Evolutionary conservation across 306 rosid species (phyloP).

Genomic region (Mimosa pudica): DNA sequence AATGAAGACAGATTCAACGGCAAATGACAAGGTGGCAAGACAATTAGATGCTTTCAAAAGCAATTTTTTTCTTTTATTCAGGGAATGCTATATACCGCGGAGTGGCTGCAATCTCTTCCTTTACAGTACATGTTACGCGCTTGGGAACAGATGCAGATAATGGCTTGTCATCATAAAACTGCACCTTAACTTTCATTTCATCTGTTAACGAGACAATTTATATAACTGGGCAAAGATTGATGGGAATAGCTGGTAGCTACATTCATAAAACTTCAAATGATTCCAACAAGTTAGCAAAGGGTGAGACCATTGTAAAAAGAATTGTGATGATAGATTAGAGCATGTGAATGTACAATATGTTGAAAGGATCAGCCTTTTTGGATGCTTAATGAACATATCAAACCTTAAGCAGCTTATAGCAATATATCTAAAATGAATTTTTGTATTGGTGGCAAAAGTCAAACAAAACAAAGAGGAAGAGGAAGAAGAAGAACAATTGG

Average conservation of each 20-base stretch:
- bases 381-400: conserved; percentile 19
- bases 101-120: conserved; percentile 78
- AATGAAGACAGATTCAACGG: neutral
- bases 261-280: conserved; percentile 26
- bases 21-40: conserved; percentile 4
- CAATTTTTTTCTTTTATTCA: neutral
- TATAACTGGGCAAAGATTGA: conserved; percentile 20
- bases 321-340: conserved; percentile 17
- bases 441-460: conserved; percentile 17
- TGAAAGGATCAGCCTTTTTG: conserved; percentile 7
- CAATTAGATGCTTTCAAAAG: conserved; percentile 17
- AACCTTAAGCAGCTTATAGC: conserved; percentile 13
- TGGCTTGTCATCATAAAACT: conserved; percentile 75
- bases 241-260: conserved; percentile 1
- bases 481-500: conserved; percentile 20
- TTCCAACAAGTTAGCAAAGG: conserved; percentile 10
- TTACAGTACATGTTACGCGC: conserved; percentile 77
- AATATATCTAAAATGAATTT: neutral
- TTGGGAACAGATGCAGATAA: conserved; percentile 89
- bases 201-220: conserved; percentile 51
- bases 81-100: conserved; percentile 55
- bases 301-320: neutral
- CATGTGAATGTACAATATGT: neutral
- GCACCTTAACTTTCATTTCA: conserved; percentile 83
- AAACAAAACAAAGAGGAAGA: neutral